Conservation (phyloP, 2,329 filamentous ascomycete genomes). For the Sclerotinia nivalis region DNA sequence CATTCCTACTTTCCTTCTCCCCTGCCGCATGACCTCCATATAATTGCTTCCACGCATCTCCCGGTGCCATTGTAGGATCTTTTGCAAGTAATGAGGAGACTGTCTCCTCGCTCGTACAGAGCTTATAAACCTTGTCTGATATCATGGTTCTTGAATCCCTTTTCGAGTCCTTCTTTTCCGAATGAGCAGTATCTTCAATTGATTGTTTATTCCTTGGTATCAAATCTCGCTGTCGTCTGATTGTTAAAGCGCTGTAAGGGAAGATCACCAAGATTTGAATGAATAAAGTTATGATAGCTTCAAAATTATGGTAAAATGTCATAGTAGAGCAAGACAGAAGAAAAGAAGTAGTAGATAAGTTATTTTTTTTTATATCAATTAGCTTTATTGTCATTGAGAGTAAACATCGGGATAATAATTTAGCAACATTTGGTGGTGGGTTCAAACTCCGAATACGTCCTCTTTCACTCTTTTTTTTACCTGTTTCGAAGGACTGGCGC, state of each 20-base stretch:
- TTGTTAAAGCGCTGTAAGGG: constrained; percentile 40
- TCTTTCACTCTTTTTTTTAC: not conserved
- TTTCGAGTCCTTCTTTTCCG: not conserved
- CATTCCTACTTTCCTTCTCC: constrained; percentile 30
- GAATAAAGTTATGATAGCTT: constrained; percentile 30
- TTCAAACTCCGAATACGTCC: not conserved
- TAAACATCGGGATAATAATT: not conserved
- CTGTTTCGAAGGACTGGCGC: not conserved
- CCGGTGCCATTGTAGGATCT: constrained; percentile 54
- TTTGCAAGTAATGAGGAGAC: constrained; percentile 59
- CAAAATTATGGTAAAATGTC: constrained; percentile 25
- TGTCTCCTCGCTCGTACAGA: constrained; percentile 55
- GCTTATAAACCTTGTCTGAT: constrained; percentile 49
- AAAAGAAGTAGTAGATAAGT: not conserved
- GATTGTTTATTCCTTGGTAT: not conserved
- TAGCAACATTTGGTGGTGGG: not conserved
- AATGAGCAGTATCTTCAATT: constrained; percentile 1
- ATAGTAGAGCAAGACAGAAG: constrained; percentile 23
- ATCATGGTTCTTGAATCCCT: constrained; percentile 40
- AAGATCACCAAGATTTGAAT: constrained; percentile 41
- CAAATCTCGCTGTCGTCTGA: constrained; percentile 33
- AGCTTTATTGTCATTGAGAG: not conserved
- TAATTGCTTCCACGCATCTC: constrained; percentile 56
- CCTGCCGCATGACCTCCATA: constrained; percentile 45
- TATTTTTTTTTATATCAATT: not conserved